Evolutionary conservation across 192 early-diverging fungal genomes (phyloP).

Genomic region (Linnemannia exigua): DNA sequence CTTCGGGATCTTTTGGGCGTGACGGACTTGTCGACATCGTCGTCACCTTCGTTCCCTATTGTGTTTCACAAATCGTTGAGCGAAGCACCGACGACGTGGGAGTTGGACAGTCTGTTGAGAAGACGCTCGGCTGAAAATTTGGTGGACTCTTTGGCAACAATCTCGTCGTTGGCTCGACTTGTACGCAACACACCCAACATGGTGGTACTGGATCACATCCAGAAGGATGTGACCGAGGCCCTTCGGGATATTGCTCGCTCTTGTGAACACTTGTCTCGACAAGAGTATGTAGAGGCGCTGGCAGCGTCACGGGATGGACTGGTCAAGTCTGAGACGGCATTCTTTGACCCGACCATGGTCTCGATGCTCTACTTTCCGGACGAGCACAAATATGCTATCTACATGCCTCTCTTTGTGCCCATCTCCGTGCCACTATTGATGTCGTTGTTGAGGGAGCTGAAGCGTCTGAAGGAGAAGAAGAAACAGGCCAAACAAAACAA

Average conservation of each 20-base stretch:
- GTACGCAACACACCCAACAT: constrained; percentile 89
- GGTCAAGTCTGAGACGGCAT: constrained; percentile 84
- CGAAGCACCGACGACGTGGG: constrained; percentile 85
- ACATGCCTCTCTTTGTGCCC: constrained; percentile 96
- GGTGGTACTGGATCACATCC: constrained; percentile 93
- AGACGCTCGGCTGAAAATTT: constrained; percentile 80
- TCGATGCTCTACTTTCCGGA: constrained; percentile 98
- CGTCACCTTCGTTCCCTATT: constrained; percentile 29
- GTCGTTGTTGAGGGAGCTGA: constrained; percentile 64
- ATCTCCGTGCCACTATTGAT: constrained; percentile 80
- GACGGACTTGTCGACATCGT: constrained; percentile 57
- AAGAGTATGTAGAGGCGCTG: constrained; percentile 65
- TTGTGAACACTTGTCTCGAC: constrained; percentile 50
- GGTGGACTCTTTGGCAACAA: constrained; percentile 78
- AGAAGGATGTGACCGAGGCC: constrained; percentile 68
- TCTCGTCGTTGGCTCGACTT: constrained; percentile 85
- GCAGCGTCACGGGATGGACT: constrained; percentile 74
- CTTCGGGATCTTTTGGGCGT: constrained; percentile 89
- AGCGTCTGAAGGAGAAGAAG: constrained; percentile 54
- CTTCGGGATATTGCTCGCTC: constrained; percentile 34
- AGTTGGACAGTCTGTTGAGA: constrained; percentile 83
- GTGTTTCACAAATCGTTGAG: constrained; percentile 48
- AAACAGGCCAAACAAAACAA: constrained; percentile 11
- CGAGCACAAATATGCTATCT: constrained; percentile 98
- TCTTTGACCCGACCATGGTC: constrained; percentile 99